Conservation (phyloP, 345 rosid genomes). For the Eucalyptus polybractea region DNA sequence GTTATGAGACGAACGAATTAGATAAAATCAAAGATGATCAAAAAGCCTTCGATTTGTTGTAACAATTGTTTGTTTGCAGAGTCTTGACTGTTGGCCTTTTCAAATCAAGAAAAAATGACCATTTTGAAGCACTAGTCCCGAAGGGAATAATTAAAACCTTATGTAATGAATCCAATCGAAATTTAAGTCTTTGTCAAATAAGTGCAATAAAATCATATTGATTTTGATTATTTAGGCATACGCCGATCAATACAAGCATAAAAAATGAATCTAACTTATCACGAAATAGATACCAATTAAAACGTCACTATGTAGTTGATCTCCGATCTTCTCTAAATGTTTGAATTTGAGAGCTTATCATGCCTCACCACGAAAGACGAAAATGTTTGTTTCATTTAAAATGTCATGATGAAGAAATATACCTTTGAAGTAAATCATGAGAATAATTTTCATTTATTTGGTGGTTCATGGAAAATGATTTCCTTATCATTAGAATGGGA, state of each 20-base stretch:
- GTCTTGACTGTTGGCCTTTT: fast-evolving
- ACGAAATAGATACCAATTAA: not conserved
- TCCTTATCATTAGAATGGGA: no score
- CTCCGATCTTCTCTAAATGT: not conserved
- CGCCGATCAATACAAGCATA: not conserved
- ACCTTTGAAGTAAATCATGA: no score
- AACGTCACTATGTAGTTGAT: not conserved
- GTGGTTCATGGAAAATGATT: no score
- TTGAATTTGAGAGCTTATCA: not conserved
- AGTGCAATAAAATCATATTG: not conserved
- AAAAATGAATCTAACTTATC: not conserved
- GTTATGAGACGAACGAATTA: not conserved
- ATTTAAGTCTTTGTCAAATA: not conserved
- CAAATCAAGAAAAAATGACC: not conserved
- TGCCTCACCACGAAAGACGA: fast-evolving
- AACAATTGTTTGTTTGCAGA: not conserved
- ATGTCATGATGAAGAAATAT: no score
- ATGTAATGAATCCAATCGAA: not conserved
- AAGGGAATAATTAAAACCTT: not conserved
- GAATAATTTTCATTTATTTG: no score
- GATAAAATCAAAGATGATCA: not conserved
- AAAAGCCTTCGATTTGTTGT: not conserved
- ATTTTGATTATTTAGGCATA: not conserved
- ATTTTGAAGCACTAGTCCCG: not conserved
- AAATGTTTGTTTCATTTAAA: not conserved